Conservation (phyloP, 2,329 filamentous ascomycete species). For the Davidsoniella australis region DNA sequence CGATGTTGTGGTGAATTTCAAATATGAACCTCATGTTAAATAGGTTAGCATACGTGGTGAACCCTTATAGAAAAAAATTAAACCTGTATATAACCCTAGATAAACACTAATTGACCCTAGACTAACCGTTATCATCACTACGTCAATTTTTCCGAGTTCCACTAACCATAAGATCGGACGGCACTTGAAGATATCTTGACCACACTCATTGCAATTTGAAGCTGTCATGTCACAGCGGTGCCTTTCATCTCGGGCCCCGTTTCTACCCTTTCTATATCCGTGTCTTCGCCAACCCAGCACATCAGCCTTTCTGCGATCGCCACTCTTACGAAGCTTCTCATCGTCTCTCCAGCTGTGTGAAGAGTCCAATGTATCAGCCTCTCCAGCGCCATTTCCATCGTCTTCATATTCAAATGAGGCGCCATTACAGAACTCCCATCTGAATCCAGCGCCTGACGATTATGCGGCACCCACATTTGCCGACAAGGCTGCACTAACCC, state of each 20-base stretch:
- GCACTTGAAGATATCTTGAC: not conserved
- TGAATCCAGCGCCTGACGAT: slow-evolving; percentile 71
- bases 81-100: too few species aligned
- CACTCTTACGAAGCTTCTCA: slow-evolving; percentile 12
- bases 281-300: slow-evolving; percentile 19
- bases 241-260: slow-evolving; percentile 21
- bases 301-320: slow-evolving; percentile 9
- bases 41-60: too few species aligned
- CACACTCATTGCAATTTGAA: not conserved
- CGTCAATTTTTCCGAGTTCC: too few species aligned
- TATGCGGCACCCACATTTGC: slow-evolving; percentile 72
- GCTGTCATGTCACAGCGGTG: slow-evolving; percentile 27
- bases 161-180: not conserved
- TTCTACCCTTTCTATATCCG: slow-evolving; percentile 35
- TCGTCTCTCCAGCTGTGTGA: slow-evolving; percentile 16
- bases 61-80: too few species aligned
- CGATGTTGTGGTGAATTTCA: too few species aligned
- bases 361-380: not conserved
- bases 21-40: too few species aligned
- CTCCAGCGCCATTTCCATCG: slow-evolving; percentile 15
- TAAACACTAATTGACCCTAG: too few species aligned
- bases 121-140: too few species aligned
- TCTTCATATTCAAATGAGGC: slow-evolving; percentile 16
- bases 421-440: slow-evolving; percentile 30
- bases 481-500: slow-evolving; percentile 62